These are phyloP conservation scores for Rhizophagus clarus DNA, from an alignment of 192 early-diverging fungal species.

Conservation along the genomic window DNA sequence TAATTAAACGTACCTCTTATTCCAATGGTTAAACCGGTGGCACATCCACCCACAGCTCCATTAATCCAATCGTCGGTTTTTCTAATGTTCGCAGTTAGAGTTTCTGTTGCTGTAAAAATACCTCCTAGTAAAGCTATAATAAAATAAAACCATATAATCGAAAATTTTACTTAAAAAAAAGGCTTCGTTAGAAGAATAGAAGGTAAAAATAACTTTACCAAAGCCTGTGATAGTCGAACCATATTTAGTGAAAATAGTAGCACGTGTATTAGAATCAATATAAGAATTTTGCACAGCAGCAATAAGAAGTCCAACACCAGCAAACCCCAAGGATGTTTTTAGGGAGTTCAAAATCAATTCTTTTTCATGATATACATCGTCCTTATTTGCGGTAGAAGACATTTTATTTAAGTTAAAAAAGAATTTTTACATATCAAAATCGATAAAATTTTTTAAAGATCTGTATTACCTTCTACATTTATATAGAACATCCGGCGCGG, in stretches of 20 bases:
- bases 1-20: conserved; percentile 8
- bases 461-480: too few relatives aligned
- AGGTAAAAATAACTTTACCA: conserved; percentile 54
- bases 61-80: conserved; percentile 73
- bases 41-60: conserved; percentile 71
- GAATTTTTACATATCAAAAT: too few relatives aligned
- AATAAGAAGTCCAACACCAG: conserved; percentile 68
- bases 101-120: conserved; percentile 71
- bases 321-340: conserved; percentile 52
- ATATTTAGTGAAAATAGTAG: conserved; percentile 61
- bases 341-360: conserved; percentile 48
- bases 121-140: conserved; percentile 75
- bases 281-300: conserved; percentile 71
- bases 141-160: neutral
- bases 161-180: neutral
- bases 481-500: too few relatives aligned
- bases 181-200: too few relatives aligned
- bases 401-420: neutral
- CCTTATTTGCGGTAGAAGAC: neutral
- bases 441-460: too few relatives aligned
- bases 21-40: conserved; percentile 71
- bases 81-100: conserved; percentile 57
- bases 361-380: conserved; percentile 38
- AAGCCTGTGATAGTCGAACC: conserved; percentile 69
- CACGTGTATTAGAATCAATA: conserved; percentile 51